Evolutionary conservation across 2,329 filamentous ascomycete species (phyloP).

Genomic region (Pseudocercospora eumusae): DNA sequence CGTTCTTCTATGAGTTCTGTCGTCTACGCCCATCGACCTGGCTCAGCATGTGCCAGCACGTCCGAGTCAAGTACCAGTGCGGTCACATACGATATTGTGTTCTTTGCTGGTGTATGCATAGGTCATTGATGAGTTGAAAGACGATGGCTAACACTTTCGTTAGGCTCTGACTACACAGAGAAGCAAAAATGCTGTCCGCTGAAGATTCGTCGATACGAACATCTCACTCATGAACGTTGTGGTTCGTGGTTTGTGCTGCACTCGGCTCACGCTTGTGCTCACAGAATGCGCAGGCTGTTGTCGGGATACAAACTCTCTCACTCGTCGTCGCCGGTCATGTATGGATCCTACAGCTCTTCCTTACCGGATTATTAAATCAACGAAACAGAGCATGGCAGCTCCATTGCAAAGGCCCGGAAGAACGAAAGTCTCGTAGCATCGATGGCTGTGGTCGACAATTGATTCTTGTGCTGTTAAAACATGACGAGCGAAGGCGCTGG

Average conservation of each 20-base stretch:
- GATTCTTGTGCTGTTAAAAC: not conserved
- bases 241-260: slow-evolving; percentile 13
- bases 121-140: not conserved
- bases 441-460: not conserved
- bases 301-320: slow-evolving; percentile 25
- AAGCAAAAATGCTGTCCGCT: slow-evolving; percentile 26
- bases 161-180: slow-evolving; percentile 26
- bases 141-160: slow-evolving; percentile 3
- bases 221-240: slow-evolving; percentile 22
- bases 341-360: slow-evolving; percentile 14
- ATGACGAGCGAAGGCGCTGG: not conserved
- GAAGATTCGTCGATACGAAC: slow-evolving; percentile 22
- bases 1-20: not conserved
- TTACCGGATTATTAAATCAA: not conserved
- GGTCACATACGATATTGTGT: slow-evolving; percentile 26
- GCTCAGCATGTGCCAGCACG: slow-evolving; percentile 24
- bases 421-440: slow-evolving; percentile 12
- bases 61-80: slow-evolving; percentile 25
- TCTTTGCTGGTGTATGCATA: slow-evolving; percentile 25
- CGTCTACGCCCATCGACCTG: too few species aligned
- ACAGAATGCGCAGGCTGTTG: slow-evolving; percentile 17
- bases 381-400: slow-evolving; percentile 13
- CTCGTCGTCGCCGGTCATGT: slow-evolving; percentile 17
- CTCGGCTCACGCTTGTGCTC: not conserved
- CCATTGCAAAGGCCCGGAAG: slow-evolving; percentile 10